These are phyloP conservation scores for Acorus gramineus DNA, from an alignment of 106 monocot species.

Conservation along the genomic window DNA sequence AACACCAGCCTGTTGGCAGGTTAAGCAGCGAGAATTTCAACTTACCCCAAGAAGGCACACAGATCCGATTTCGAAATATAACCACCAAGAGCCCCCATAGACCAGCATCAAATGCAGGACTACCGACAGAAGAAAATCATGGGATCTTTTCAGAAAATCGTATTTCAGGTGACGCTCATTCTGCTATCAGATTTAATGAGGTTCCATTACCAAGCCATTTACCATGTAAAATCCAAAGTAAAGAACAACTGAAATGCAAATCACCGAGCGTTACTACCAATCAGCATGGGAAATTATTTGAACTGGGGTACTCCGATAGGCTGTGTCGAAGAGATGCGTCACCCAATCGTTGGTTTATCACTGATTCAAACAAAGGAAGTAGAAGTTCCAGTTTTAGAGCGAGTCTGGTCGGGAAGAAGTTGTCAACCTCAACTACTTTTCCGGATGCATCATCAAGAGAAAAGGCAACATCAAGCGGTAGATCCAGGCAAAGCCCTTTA, in stretches of 20 bases:
- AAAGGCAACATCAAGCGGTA: slow-evolving; percentile 16
- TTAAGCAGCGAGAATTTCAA: too few species aligned
- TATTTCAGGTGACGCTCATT: slow-evolving; percentile 3
- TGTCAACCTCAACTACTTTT: not conserved
- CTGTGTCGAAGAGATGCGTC: slow-evolving; percentile 6
- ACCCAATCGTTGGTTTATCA: not conserved
- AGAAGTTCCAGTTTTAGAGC: slow-evolving; percentile 43
- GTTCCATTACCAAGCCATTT: too few species aligned
- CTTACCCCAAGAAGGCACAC: too few species aligned
- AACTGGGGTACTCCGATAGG: too few species aligned
- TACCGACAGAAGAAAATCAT: slow-evolving; percentile 6
- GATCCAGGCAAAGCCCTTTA: slow-evolving; percentile 40
- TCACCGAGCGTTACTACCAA: too few species aligned
- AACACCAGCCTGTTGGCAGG: too few species aligned
- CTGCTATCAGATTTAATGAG: too few species aligned
- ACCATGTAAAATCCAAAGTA: too few species aligned
- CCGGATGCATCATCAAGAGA: slow-evolving; percentile 18
- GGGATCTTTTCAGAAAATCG: slow-evolving; percentile 6
- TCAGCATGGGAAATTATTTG: too few species aligned
- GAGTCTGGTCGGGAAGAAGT: not conserved
- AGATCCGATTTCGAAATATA: not conserved
- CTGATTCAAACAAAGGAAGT: slow-evolving; percentile 11
- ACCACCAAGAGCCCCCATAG: slow-evolving; percentile 1
- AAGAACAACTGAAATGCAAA: too few species aligned
- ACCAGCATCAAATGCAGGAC: not conserved